Evolutionary conservation across 169 alveolate genomes (phyloP).

Genomic region (Sarcocystis neurona): DNA sequence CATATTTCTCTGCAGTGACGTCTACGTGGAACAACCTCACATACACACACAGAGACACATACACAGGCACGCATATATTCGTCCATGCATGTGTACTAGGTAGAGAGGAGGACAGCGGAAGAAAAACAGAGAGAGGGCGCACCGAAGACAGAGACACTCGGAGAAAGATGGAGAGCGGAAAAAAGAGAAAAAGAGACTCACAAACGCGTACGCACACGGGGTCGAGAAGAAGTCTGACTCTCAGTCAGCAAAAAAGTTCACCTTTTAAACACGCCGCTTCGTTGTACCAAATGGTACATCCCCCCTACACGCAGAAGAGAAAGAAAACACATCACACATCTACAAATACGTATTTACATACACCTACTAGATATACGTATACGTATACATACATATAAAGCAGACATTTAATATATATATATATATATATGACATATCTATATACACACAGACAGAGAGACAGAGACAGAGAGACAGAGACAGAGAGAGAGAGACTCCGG

Average conservation of each 20-base stretch:
- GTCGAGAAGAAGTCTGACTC: not conserved
- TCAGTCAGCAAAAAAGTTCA: not conserved
- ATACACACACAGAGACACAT: not conserved
- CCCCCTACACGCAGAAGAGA: slow-evolving; percentile 19
- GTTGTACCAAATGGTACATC: slow-evolving; percentile 31
- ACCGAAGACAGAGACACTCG: not conserved
- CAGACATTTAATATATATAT: not conserved
- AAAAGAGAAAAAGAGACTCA: not conserved
- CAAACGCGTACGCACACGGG: not conserved
- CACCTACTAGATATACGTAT: not conserved
- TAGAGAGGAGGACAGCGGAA: not conserved
- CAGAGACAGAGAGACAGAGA: too few relatives aligned
- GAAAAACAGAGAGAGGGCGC: not conserved
- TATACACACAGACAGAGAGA: too few relatives aligned
- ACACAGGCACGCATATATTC: not conserved
- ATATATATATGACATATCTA: not conserved
- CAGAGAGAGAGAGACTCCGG: too few relatives aligned
- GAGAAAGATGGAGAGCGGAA: not conserved
- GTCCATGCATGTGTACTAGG: too few relatives aligned
- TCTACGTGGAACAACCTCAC: not conserved
- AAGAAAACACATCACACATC: not conserved
- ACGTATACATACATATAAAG: not conserved
- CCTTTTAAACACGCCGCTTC: slow-evolving; percentile 33
- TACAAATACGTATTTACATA: not conserved
- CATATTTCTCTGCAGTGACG: not conserved